These are phyloP conservation scores for Leccinum cinnamomeum DNA, from an alignment of 1,284 basidiomycete genomes.

Conservation along the genomic window DNA sequence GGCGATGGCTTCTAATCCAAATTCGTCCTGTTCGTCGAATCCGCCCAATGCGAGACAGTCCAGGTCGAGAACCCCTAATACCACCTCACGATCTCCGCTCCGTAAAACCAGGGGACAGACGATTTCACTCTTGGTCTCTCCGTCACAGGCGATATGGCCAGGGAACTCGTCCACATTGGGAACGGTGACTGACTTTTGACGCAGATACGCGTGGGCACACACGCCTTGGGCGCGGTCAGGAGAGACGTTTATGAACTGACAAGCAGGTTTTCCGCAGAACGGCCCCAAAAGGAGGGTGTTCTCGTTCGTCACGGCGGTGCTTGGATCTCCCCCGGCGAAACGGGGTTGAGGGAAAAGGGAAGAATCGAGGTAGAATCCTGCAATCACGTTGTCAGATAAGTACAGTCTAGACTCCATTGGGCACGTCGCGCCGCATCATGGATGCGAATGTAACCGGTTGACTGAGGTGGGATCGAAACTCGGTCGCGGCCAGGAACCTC, in stretches of 20 bases:
- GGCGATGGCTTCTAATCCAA: constrained; percentile 71
- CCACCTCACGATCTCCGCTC: constrained; percentile 36
- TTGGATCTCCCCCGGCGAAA: constrained; percentile 19
- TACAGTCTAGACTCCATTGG: not conserved
- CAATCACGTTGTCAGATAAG: constrained; percentile 14
- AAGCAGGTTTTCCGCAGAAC: constrained; percentile 87
- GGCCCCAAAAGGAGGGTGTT: constrained; percentile 68
- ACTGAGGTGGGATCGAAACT: not conserved
- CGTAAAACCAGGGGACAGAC: constrained; percentile 69
- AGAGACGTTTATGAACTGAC: constrained; percentile 70
- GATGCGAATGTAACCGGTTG: constrained; percentile 1
- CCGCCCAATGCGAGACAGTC: constrained; percentile 74
- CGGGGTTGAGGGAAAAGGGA: constrained; percentile 58
- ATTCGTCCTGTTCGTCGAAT: constrained; percentile 73
- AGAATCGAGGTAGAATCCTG: constrained; percentile 82
- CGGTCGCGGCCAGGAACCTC: not conserved
- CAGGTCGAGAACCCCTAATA: constrained; percentile 80
- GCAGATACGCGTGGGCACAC: constrained; percentile 75
- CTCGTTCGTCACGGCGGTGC: constrained; percentile 14
- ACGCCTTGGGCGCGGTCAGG: constrained; percentile 68
- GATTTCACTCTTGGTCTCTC: constrained; percentile 83
- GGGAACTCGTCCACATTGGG: constrained; percentile 76
- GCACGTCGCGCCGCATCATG: not conserved
- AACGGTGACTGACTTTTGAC: constrained; percentile 59
- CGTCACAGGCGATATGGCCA: constrained; percentile 90